Percentiles rank a stretch among this genome's conserved stretches.
These are phyloP conservation scores for Colletotrichum sp. DNA, from an alignment of 2,329 filamentous ascomycete species.

Conservation along the genomic window DNA sequence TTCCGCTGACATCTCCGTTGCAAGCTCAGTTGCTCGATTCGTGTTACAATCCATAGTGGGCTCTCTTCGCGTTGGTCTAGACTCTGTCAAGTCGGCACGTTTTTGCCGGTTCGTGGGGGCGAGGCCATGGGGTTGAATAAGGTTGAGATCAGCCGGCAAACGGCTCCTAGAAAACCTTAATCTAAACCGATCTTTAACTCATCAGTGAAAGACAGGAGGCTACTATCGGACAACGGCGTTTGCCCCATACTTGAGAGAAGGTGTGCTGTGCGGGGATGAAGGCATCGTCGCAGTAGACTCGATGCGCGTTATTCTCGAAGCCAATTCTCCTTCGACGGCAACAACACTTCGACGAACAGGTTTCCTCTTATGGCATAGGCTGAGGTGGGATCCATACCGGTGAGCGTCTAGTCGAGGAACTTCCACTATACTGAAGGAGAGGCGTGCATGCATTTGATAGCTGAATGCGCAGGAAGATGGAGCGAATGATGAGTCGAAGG, in stretches of 20 bases:
- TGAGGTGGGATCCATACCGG: not conserved
- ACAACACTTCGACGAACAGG: not conserved
- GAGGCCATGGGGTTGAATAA: not conserved
- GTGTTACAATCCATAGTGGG: not conserved
- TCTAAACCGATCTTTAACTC: not conserved
- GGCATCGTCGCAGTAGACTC: not conserved
- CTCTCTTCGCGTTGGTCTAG: not conserved
- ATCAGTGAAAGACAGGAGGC: not conserved
- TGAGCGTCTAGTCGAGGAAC: not conserved
- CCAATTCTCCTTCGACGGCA: not conserved
- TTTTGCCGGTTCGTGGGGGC: not conserved
- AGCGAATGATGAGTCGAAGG: not conserved
- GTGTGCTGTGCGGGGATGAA: not conserved
- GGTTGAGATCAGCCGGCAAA: not conserved
- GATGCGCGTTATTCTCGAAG: not conserved
- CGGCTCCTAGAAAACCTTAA: not conserved
- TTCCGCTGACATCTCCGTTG: not conserved
- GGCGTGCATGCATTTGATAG: not conserved
- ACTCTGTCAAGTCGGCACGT: not conserved
- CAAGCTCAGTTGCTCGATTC: not conserved
- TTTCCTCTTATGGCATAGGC: not conserved
- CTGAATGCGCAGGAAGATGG: not conserved
- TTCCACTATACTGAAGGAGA: not conserved
- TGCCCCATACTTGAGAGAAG: not conserved
- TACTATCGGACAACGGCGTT: not conserved